phyloP scores from a whole-genome alignment of 2,329 filamentous ascomycete species.

The Trichoderma sp. region DNA sequence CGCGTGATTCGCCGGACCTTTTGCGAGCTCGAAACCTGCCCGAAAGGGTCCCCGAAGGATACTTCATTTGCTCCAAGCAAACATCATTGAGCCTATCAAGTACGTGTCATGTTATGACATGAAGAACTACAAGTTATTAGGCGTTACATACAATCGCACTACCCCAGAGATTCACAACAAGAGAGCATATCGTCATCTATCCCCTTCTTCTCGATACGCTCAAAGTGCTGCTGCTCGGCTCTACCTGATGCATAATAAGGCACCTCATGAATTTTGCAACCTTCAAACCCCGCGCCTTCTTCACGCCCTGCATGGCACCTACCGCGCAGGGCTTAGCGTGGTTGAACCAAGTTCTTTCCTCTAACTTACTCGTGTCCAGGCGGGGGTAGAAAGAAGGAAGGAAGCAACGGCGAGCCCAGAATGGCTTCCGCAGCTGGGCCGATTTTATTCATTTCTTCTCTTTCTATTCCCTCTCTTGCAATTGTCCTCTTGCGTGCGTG shows the following conservation, averaged over 20 bases:
- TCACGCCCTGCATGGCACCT: slow-evolving; percentile 31
- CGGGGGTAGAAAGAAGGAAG: not conserved
- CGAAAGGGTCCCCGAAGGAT: not conserved
- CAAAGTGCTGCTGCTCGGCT: not conserved
- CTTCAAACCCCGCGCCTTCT: slow-evolving; percentile 19
- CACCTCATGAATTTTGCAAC: not conserved
- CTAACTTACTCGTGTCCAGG: not conserved
- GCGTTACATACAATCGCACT: no score
- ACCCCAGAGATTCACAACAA: not conserved
- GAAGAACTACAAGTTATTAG: no score
- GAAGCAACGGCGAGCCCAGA: not conserved
- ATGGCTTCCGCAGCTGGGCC: not conserved
- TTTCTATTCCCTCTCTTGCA: not conserved
- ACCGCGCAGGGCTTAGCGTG: slow-evolving; percentile 33
- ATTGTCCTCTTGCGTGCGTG: not conserved
- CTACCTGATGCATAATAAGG: not conserved
- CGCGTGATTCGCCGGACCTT: slow-evolving; percentile 22
- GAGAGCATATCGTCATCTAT: not conserved
- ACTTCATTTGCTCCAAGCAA: not conserved
- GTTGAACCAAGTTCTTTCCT: not conserved
- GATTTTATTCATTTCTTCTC: not conserved
- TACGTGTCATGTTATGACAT: no score
- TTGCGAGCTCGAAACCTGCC: slow-evolving; percentile 10
- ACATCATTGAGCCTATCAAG: no score
- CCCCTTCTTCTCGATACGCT: not conserved